A percentile compares a stretch with the other conserved stretches of the same genome.
phyloP scores from a whole-genome alignment of 768 basidiomycete genomes.

The Podaxis pistillaris region DNA sequence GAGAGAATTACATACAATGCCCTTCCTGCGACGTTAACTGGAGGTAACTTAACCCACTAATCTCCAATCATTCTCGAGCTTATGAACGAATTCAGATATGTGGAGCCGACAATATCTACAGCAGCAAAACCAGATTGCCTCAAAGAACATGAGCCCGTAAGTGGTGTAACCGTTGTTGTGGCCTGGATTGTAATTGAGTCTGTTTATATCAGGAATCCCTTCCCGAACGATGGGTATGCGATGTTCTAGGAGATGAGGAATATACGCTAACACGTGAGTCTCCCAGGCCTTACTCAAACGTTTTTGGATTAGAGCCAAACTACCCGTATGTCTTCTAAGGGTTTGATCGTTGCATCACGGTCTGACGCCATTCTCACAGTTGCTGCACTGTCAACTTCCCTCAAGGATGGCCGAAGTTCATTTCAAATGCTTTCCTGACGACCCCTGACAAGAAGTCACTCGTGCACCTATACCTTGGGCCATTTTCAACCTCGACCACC shows the following conservation, averaged over 20 bases:
- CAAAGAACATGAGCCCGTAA: conserved; percentile 53
- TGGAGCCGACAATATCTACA: conserved; percentile 60
- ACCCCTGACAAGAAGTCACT: conserved; percentile 44
- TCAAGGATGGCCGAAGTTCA: conserved; percentile 55
- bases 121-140: conserved; percentile 56
- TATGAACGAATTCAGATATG: conserved; percentile 38
- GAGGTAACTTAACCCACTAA: conserved; percentile 28
- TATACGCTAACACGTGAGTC: background rate
- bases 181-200: background rate
- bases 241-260: background rate
- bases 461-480: conserved; percentile 48
- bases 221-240: conserved; percentile 48
- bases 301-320: conserved; percentile 50
- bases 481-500: conserved; percentile 40
- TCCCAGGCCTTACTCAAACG: conserved; percentile 44
- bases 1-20: conserved; percentile 53
- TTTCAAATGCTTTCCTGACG: conserved; percentile 48
- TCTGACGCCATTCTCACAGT: conserved; percentile 18
- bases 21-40: conserved; percentile 46
- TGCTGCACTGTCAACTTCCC: conserved; percentile 56
- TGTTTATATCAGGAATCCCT: conserved; percentile 40
- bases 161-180: conserved; percentile 11
- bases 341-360: too few species aligned
- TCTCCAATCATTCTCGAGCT: background rate
- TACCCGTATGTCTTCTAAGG: conserved; percentile 36